Evolutionary conservation across 352 stramenopile genomes (phyloP).

Genomic region (Phytophthora cactorum): DNA sequence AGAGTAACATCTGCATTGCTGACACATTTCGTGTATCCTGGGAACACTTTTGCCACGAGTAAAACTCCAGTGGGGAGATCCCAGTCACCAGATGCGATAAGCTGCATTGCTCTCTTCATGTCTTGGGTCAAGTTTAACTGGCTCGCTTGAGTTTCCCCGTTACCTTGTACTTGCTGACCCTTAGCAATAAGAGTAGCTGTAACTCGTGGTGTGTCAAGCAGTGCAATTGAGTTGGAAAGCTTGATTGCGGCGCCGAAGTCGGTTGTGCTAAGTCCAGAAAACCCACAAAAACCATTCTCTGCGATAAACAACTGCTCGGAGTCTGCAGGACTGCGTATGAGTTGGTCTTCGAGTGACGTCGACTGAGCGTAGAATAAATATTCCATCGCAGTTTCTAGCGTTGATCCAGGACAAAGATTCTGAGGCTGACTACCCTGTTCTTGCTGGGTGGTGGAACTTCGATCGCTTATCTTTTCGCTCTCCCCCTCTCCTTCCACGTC

Average conservation of each 20-base stretch:
- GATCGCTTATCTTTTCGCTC: slow-evolving; percentile 8
- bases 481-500: slow-evolving; percentile 24
- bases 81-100: slow-evolving; percentile 50
- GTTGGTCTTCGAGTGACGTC: slow-evolving; percentile 45
- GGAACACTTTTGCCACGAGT: slow-evolving; percentile 87
- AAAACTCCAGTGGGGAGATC: slow-evolving; percentile 54
- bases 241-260: slow-evolving; percentile 69
- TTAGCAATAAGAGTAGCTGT: slow-evolving; percentile 21
- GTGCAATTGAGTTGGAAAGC: slow-evolving; percentile 75
- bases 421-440: slow-evolving; percentile 19
- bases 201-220: slow-evolving; percentile 57
- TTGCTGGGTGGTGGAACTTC: neutral
- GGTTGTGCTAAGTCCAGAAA: slow-evolving; percentile 50
- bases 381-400: slow-evolving; percentile 69
- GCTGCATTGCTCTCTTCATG: slow-evolving; percentile 51
- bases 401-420: slow-evolving; percentile 29
- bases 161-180: slow-evolving; percentile 24
- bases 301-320: slow-evolving; percentile 67
- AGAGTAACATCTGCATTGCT: slow-evolving; percentile 28
- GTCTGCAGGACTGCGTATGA: slow-evolving; percentile 34
- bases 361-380: slow-evolving; percentile 86
- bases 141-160: neutral
- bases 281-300: slow-evolving; percentile 74
- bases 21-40: slow-evolving; percentile 65
- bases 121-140: slow-evolving; percentile 20